Base-by-base conservation (phyloP, 2,329 filamentous ascomycete genomes). In the Fusarium dimerum region DNA sequence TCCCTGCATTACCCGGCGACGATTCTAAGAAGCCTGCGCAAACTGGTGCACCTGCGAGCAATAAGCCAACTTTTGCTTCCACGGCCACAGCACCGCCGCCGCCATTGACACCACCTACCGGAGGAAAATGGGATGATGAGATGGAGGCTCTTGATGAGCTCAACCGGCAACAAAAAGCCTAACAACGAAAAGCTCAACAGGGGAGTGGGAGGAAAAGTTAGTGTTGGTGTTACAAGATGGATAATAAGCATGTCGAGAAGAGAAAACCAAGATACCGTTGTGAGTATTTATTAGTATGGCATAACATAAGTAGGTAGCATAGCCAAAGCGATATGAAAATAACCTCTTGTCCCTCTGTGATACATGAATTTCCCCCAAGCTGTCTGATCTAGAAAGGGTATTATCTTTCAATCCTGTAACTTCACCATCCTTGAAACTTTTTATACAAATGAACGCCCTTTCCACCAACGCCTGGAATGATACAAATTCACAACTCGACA, bases 81-180 rank as follows among this genome's bases (percentile, higher is more conserved):
- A 60, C 62, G 2, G 61, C 63, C 20, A 61, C 61, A 11, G 56
- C 59, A 7, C 61, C 63, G 10, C 57, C 66, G 1, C 62, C 62
- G 12, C 63, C 64, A 1, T 44, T 69, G 42, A 63, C 68, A 5
- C 70, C 49, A 64, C 73, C 15, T 41, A 52, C 51, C 1, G 66
- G 76, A 9, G 75, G 70, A 11, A 72, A 78, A 49, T 84, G 82
- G 82, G 82, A 79, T 46, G 82, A 85, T 36, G 82, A 85, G 68
- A 80, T 84, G 74, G 79, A 79, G 45, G 78, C 73, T 6, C 68
- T 78, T 12, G 78, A 82, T 26, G 75, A 71, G 32, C 50, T 55
- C n/a, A 68, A 65, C 42, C 4, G 20, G 20, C 20, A 26, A 26
- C 20, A 26, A 26, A 26, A 26, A 26, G 20, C 20, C 20, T 26